Percentiles rank a stretch among this genome's conserved stretches.
These are phyloP conservation scores for Botrytis elliptica DNA, from an alignment of 2,329 filamentous ascomycete species.

Conservation along the genomic window DNA sequence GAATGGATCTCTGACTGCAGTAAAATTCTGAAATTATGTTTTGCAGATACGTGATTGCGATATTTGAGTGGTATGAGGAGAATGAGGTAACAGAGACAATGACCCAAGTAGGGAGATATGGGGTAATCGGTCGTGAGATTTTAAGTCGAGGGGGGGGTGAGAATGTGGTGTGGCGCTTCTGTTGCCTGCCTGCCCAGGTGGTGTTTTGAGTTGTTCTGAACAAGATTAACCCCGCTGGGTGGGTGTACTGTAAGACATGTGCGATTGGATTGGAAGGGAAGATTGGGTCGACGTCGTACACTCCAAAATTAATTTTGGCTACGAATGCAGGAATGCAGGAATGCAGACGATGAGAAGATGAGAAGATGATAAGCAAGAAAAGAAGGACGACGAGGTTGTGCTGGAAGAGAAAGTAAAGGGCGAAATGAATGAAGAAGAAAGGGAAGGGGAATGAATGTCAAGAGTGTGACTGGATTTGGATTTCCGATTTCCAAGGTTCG, in stretches of 20 bases:
- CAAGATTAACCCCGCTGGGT: conserved; percentile 14
- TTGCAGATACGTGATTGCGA: conserved; percentile 8
- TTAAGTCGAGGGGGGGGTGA: conserved; percentile 5
- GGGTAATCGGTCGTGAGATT: not conserved
- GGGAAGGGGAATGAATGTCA: not conserved
- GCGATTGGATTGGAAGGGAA: not conserved
- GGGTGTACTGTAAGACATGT: not conserved
- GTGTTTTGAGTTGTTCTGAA: not conserved
- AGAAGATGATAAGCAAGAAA: not conserved
- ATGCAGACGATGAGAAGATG: not conserved
- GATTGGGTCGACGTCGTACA: not conserved
- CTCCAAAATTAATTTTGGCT: not conserved
- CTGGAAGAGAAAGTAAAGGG: not conserved
- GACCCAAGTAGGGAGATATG: not conserved
- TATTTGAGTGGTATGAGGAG: not conserved
- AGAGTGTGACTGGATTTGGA: not conserved
- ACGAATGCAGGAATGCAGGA: not conserved
- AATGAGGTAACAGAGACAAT: not conserved
- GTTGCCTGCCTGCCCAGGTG: not conserved
- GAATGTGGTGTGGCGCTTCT: conserved; percentile 19
- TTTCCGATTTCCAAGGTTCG: not conserved
- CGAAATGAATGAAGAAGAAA: not conserved
- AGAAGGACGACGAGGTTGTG: not conserved
- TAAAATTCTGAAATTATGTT: not conserved
- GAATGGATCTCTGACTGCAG: conserved; percentile 12